phyloP scores from a whole-genome alignment of 192 early-diverging fungal species.

The Dissophora globulifera region DNA sequence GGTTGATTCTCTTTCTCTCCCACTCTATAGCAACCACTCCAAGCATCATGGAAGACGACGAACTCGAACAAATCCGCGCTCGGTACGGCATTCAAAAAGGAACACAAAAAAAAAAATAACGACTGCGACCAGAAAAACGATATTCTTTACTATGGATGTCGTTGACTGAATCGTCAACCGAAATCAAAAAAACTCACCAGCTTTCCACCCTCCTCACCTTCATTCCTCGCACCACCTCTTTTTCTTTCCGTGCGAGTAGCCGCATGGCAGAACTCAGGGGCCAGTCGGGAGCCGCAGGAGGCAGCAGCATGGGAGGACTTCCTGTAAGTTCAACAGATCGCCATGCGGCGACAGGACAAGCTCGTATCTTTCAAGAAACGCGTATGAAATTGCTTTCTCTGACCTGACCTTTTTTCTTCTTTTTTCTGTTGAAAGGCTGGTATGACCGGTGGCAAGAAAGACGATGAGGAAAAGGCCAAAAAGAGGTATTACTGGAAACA shows the following conservation, averaged over 20 bases:
- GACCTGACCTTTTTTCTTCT: neutral
- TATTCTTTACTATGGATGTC: too few relatives aligned
- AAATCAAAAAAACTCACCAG: too few relatives aligned
- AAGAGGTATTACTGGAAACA: conserved; percentile 57
- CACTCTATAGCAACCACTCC: too few relatives aligned
- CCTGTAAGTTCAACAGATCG: conserved; percentile 18
- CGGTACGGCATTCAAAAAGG: conserved; percentile 53
- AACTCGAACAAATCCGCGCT: conserved; percentile 80
- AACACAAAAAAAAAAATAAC: neutral
- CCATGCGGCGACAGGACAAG: neutral
- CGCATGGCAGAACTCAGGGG: conserved; percentile 55
- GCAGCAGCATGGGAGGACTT: conserved; percentile 40
- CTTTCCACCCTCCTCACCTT: too few relatives aligned
- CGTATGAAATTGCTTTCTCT: too few relatives aligned
- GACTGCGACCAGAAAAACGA: too few relatives aligned
- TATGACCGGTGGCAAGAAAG: conserved; percentile 47
- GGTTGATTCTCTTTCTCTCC: too few relatives aligned
- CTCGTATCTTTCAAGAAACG: too few relatives aligned
- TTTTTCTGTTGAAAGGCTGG: conserved; percentile 34
- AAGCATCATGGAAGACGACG: conserved; percentile 76
- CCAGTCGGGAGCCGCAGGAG: conserved; percentile 38
- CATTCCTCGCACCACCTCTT: conserved; percentile 5
- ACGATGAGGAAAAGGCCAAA: conserved; percentile 78
- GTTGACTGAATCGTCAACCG: too few relatives aligned
- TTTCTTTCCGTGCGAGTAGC: conserved; percentile 63